These are phyloP conservation scores for Aspergillus arachidicola DNA, from an alignment of 2,329 filamentous ascomycete genomes.

Conservation along the genomic window DNA sequence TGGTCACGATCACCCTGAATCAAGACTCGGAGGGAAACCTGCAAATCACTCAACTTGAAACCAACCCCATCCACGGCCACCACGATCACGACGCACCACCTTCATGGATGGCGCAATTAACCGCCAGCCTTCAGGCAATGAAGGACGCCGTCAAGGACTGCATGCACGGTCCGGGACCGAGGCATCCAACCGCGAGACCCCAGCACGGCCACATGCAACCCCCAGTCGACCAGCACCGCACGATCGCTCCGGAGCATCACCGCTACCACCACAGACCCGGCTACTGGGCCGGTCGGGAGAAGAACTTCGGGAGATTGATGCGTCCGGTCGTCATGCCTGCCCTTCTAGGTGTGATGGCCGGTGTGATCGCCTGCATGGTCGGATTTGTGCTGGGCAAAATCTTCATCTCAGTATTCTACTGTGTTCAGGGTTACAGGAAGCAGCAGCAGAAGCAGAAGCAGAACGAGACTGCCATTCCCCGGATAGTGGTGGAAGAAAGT, in stretches of 20 bases:
- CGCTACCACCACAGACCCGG: conserved; percentile 21
- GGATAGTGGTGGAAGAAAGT: conserved; percentile 11
- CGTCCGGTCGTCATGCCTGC: conserved; percentile 43
- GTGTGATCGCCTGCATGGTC: conserved; percentile 39
- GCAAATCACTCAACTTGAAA: conserved; percentile 30
- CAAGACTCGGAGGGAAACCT: conserved; percentile 26
- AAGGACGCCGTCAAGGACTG: conserved; percentile 15
- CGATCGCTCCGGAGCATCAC: conserved; percentile 7
- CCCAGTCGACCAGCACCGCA: conserved; percentile 1
- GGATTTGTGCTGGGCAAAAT: conserved; percentile 41
- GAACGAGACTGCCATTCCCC: neutral
- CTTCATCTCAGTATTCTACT: conserved; percentile 15
- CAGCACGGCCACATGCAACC: neutral
- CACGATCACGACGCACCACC: neutral
- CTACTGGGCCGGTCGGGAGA: conserved; percentile 24
- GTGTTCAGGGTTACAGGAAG: conserved; percentile 11
- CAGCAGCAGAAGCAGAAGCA: neutral
- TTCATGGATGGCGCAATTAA: conserved; percentile 2
- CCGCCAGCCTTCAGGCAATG: neutral
- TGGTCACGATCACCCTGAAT: conserved; percentile 33
- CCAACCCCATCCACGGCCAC: conserved; percentile 14
- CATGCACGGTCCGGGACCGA: neutral
- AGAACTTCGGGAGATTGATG: conserved; percentile 30
- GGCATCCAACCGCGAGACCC: neutral
- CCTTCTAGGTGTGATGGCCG: conserved; percentile 40